phyloP scores from a whole-genome alignment of 495 filamentous ascomycete species.

The Sordaria brevicollis region DNA sequence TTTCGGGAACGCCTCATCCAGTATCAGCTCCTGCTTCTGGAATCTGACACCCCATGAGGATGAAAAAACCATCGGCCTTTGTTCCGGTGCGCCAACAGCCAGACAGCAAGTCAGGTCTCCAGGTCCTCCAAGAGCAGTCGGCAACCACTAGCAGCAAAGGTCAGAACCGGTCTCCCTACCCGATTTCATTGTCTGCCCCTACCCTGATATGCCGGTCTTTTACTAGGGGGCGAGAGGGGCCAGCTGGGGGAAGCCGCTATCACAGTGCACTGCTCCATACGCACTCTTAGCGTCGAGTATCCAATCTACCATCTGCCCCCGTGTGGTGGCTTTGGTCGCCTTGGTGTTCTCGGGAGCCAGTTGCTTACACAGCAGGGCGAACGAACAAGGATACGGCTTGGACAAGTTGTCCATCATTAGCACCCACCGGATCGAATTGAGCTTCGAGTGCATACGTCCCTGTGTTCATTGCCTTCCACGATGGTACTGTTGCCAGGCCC shows the following conservation, averaged over 20 bases:
- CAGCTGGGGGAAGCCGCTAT: background rate
- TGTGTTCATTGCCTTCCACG: background rate
- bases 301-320: background rate
- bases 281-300: background rate
- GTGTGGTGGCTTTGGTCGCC: background rate
- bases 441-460: background rate
- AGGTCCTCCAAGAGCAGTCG: background rate
- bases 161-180: background rate
- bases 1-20: too few species aligned
- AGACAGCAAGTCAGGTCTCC: background rate
- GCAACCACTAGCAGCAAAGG: background rate
- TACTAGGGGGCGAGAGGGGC: background rate
- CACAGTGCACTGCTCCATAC: background rate
- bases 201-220: background rate
- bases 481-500: background rate
- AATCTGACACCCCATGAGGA: background rate
- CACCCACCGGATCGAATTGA: background rate
- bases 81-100: background rate
- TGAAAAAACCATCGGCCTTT: background rate
- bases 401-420: background rate
- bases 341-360: background rate
- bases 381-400: background rate
- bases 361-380: background rate
- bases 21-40: background rate
- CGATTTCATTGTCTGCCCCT: background rate